Base-by-base conservation (phyloP, 192 early-diverging fungal species). In the Coemansia sp. region DNA sequence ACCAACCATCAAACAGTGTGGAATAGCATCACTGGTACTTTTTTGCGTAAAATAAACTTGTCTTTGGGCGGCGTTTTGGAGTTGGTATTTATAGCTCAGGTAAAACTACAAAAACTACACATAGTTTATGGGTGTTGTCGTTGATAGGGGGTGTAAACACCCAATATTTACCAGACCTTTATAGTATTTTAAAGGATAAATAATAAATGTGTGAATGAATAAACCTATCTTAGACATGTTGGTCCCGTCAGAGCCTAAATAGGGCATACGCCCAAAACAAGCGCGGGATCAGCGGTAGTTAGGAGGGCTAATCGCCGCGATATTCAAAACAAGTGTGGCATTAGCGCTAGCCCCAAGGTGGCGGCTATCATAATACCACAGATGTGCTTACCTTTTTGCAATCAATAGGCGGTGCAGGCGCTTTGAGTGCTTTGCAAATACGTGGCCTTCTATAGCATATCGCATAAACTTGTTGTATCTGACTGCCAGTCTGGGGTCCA, bases 21-120 rank as follows among this genome's bases (percentile, higher is more conserved):
- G 46, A 27, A 27, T 50, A 50, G 27, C 46, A 50, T 50, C 46
- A 50, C 5, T 12, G 46, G 46, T 50, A 50, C 26, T 50, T 50
- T 46, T 50, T 50, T 50, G 46, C 46, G 46, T 50, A 50, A 27
- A 29, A 27, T 50, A 0, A 15, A 15, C 19, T 50, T 50, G n/a
- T n/a, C 27, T 50, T 5, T 32, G 29, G 29, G 24, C 46, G 5
- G 24, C 12, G 6, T 29, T 50, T 50, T 6, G n/a, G 14, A 50
- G 12, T 27, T 50, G 27, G 1, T 4, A 50, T 29, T 50, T 50
- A 50, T 29, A 50, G 2, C 46, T 27, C 46, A 32, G n/a, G 1
- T 4, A 0, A 14, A 15, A 15, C 26, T 27, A 2, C 1, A 4
- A 29, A 2, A 11, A 5, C 3, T 6, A 50, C 26, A 50, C 14